Evolutionary conservation across 345 rosid species (phyloP).

Genomic region (Aethionema arabicum): DNA sequence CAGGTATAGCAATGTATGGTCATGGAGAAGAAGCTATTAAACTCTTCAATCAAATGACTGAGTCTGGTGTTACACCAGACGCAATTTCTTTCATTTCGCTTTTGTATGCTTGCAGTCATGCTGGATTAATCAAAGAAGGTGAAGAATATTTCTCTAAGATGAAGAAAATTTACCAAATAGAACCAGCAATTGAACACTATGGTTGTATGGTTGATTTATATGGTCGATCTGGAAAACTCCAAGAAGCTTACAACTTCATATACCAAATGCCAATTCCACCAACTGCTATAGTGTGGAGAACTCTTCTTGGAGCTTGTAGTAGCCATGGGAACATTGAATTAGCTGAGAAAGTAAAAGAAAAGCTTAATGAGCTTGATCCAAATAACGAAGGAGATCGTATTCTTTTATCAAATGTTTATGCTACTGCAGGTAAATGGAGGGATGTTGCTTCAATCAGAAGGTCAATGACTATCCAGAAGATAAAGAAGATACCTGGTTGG

Average conservation of each 20-base stretch:
- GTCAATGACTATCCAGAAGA: constrained; percentile 36
- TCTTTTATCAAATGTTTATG: constrained; percentile 53
- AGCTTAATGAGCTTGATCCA: constrained; percentile 48
- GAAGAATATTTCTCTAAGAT: constrained; percentile 43
- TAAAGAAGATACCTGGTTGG: constrained; percentile 53
- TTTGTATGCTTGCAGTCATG: constrained; percentile 66
- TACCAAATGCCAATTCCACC: constrained; percentile 51
- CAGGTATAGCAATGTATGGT: constrained; percentile 58
- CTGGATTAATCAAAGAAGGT: constrained; percentile 63
- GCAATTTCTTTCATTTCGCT: constrained; percentile 53
- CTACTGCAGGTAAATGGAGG: constrained; percentile 55
- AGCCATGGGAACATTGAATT: constrained; percentile 52
- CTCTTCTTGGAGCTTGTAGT: constrained; percentile 58
- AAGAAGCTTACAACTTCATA: constrained; percentile 49
- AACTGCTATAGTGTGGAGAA: constrained; percentile 50
- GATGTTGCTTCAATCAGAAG: constrained; percentile 49
- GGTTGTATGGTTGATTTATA: constrained; percentile 63
- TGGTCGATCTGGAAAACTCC: constrained; percentile 50
- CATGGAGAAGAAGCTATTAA: constrained; percentile 50
- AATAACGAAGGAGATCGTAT: constrained; percentile 50
- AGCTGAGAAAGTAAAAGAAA: constrained; percentile 51
- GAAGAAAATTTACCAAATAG: constrained; percentile 40
- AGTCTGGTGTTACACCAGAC: constrained; percentile 44
- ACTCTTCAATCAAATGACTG: constrained; percentile 44
- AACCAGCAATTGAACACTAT: constrained; percentile 55